Evolutionary conservation across 2,329 filamentous ascomycete species (phyloP).

Genomic region (Domatiomyces globalis): DNA sequence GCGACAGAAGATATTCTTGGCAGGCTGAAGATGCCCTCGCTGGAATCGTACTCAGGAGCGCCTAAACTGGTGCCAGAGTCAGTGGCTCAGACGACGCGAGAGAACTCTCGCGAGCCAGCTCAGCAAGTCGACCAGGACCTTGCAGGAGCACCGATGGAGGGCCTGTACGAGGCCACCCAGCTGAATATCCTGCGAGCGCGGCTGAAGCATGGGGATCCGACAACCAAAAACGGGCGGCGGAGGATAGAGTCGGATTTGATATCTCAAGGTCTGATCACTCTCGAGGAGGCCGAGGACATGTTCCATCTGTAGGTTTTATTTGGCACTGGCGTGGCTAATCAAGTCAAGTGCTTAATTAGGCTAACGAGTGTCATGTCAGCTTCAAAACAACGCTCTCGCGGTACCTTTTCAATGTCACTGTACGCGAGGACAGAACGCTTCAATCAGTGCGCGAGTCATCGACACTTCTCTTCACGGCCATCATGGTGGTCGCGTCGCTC

Average conservation of each 20-base stretch:
- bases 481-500: slow-evolving; percentile 44
- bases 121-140: slow-evolving; percentile 22
- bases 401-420: slow-evolving; percentile 24
- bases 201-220: slow-evolving; percentile 10
- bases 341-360: too few species aligned
- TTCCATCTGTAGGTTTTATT: slow-evolving; percentile 6
- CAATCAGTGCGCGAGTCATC: slow-evolving; percentile 41
- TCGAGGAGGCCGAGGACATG: slow-evolving; percentile 16
- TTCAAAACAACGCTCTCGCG: slow-evolving; percentile 17
- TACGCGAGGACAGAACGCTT: slow-evolving; percentile 37
- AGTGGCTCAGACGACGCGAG: slow-evolving; percentile 13
- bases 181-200: slow-evolving; percentile 21
- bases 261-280: slow-evolving; percentile 11
- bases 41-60: slow-evolving; percentile 11
- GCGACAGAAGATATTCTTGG: slow-evolving; percentile 16
- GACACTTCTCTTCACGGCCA: slow-evolving; percentile 40
- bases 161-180: slow-evolving; percentile 41
- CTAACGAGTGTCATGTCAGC: background rate
- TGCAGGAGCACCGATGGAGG: slow-evolving; percentile 39
- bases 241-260: slow-evolving; percentile 17
- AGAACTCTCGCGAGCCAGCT: slow-evolving; percentile 16
- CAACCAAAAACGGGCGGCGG: slow-evolving; percentile 13
- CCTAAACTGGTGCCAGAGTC: background rate
- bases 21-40: slow-evolving; percentile 14
- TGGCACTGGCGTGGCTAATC: background rate